Evolutionary conservation across 768 basidiomycete species (phyloP), one percentile per base, ranked within the genome.

Genomic region (Clitopilus hobsonii): DNA sequence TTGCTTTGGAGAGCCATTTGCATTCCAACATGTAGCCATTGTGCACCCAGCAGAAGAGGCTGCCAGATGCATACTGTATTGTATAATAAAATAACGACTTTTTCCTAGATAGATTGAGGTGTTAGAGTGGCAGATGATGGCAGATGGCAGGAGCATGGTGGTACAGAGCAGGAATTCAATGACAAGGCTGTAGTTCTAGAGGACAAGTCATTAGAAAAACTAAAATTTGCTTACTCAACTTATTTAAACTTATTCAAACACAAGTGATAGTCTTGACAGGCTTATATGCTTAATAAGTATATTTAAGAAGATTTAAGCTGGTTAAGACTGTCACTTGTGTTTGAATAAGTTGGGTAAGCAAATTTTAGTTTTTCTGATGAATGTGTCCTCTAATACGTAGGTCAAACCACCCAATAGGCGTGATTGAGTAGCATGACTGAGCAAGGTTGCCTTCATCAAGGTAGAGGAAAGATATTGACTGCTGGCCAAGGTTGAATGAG

Each of bases 361-460:
- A n/a, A n/a, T n/a, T n/a, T n/a, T n/a, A n/a, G n/a, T n/a, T n/a
- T n/a, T n/a, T n/a, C n/a, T n/a, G n/a, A n/a, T n/a, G n/a, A 0
- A 74, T 45, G 47, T 74, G 71, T 1, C 71, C 71, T 7, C 72
- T 67, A 23, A 50, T 60, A 2, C 2, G 61, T 1, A 51, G 58
- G 49, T 73, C 60, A 53, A 66, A 75, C 1, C 50, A 5, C 0
- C 73, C 72, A 0, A 67, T 49, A 0, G 70, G 61, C 2, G 58
- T 62, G 11, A 75, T 69, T 0, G 61, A 61, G 47, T 72, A 77
- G 60, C 65, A 63, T 0, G 71, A 70, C 28, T 57, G 64, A 0
- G 71, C 59, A 0, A 68, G 52, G 41, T 77, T 76, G 5, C 47
- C 51, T 23, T 22, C 48, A 38, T 77, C 72, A 0, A 57, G 58